Conservation (phyloP, 306 rosid genomes). For the Trichosanthes truncata region DNA sequence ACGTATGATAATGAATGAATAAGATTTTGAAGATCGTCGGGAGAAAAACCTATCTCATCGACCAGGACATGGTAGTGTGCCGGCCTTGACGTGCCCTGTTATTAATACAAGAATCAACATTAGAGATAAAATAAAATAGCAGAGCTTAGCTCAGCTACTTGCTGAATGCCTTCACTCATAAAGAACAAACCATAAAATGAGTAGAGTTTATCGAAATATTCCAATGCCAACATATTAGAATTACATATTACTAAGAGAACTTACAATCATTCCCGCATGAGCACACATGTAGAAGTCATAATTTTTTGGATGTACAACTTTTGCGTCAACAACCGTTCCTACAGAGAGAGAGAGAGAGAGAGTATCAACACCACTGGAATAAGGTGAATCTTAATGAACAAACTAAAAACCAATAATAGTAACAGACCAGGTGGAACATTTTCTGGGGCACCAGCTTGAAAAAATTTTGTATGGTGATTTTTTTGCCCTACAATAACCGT, state of each 20-base stretch:
- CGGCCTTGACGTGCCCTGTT: conserved; percentile 84
- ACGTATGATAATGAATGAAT: conserved; percentile 66
- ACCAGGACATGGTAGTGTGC: conserved; percentile 77
- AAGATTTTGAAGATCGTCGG: conserved; percentile 67
- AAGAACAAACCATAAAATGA: neutral
- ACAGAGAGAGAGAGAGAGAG: conserved; percentile 25
- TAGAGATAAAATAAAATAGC: neutral
- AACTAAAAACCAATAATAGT: neutral
- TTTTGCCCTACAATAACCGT: conserved; percentile 81
- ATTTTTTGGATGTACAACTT: conserved; percentile 63
- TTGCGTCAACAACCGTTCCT: conserved; percentile 87
- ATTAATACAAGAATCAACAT: conserved; percentile 7
- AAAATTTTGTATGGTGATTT: conserved; percentile 73
- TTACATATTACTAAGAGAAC: conserved; percentile 13
- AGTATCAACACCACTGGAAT: neutral
- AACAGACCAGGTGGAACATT: conserved; percentile 87
- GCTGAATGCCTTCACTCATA: neutral
- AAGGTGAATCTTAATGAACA: neutral
- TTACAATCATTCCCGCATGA: conserved; percentile 71
- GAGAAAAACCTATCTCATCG: conserved; percentile 89
- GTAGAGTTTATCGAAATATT: neutral
- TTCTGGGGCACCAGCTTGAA: conserved; percentile 42
- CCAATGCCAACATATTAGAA: neutral
- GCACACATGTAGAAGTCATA: conserved; percentile 88
- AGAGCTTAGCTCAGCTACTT: neutral